phyloP scores from a whole-genome alignment of 768 basidiomycete species.

The Rhodotorula taiwanensis region DNA sequence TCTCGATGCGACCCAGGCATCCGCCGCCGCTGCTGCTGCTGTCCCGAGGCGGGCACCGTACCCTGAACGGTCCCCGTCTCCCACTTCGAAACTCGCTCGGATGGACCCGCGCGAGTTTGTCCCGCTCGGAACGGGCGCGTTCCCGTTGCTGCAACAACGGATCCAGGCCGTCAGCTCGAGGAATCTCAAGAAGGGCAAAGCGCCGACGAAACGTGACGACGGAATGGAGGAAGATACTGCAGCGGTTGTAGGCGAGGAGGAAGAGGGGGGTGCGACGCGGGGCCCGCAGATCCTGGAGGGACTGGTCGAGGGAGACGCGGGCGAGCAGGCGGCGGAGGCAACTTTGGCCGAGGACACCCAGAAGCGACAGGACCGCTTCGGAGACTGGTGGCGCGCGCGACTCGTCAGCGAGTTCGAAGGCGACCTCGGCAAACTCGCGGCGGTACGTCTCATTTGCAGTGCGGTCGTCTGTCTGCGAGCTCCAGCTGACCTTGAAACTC shows the following conservation, averaged over 20 bases:
- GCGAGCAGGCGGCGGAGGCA: background rate
- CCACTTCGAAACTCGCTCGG: background rate
- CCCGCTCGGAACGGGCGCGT: conserved; percentile 22
- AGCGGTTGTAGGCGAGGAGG: background rate
- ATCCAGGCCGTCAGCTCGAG: conserved; percentile 5
- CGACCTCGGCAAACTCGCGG: conserved; percentile 30
- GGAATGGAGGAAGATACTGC: conserved; percentile 10
- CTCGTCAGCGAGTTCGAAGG: conserved; percentile 34
- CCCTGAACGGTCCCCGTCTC: conserved; percentile 19
- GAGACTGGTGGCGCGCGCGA: conserved; percentile 35
- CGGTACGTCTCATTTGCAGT: conserved; percentile 9
- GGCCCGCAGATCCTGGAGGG: conserved; percentile 10
- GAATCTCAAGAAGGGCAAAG: no score
- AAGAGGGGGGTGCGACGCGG: background rate
- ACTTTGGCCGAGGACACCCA: background rate
- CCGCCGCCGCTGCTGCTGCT: background rate
- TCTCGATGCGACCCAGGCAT: no score
- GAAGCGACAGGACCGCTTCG: conserved; percentile 24
- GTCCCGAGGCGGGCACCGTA: conserved; percentile 13
- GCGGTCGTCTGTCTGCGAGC: background rate
- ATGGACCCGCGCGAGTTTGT: conserved; percentile 24
- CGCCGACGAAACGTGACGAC: background rate
- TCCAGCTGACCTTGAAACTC: background rate
- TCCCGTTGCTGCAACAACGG: conserved; percentile 21
- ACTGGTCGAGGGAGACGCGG: conserved; percentile 2